These are phyloP conservation scores for Leccinum pachyderme DNA, from an alignment of 1,284 basidiomycete species.

Conservation along the genomic window DNA sequence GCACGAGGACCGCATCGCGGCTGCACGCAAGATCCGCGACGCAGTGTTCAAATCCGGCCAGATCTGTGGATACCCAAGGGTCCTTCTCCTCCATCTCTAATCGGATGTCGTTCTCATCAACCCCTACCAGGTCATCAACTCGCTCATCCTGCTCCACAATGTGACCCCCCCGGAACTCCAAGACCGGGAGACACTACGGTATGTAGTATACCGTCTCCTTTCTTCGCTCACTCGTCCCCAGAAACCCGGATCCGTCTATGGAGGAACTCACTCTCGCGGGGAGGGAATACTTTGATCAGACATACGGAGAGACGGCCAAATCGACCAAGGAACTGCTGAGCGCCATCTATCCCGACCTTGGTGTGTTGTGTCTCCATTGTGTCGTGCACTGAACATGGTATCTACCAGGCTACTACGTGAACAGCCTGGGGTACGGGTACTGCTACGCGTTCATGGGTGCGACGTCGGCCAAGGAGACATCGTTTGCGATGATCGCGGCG, in stretches of 20 bases:
- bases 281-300: constrained; percentile 39
- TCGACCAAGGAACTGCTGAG: constrained; percentile 42
- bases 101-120: background rate
- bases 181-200: constrained; percentile 41
- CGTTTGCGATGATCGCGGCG: constrained; percentile 35
- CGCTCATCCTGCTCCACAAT: constrained; percentile 41
- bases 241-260: constrained; percentile 38
- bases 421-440: constrained; percentile 32
- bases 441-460: constrained; percentile 26
- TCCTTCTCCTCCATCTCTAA: constrained; percentile 13
- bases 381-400: background rate
- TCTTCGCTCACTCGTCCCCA: constrained; percentile 14
- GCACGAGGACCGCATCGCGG: constrained; percentile 35
- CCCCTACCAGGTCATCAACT: constrained; percentile 47
- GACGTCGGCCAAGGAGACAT: constrained; percentile 31
- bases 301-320: constrained; percentile 52
- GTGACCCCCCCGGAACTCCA: constrained; percentile 41
- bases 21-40: constrained; percentile 53
- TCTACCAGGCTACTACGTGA: constrained; percentile 19
- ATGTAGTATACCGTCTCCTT: background rate
- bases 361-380: constrained; percentile 30
- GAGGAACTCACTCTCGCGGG: constrained; percentile 44
- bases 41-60: constrained; percentile 56
- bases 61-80: constrained; percentile 53
- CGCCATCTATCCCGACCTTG: constrained; percentile 56